Percentiles rank a stretch among this genome's conserved stretches.
These are phyloP conservation scores for Pseudozyma tsukubaensis DNA, from an alignment of 1,284 basidiomycete genomes.

Conservation along the genomic window DNA sequence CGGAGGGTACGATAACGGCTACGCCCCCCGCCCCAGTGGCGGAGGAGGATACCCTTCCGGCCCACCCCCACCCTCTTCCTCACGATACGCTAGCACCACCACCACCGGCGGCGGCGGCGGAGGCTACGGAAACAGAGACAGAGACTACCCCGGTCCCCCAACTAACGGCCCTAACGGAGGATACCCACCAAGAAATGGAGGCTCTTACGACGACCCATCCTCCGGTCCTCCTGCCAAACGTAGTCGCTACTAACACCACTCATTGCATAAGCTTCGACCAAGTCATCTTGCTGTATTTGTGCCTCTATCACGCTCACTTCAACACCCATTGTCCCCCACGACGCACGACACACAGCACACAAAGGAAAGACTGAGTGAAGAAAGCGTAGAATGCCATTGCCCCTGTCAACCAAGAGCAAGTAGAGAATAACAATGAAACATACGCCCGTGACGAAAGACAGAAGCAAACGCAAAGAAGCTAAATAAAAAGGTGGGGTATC, in stretches of 20 bases:
- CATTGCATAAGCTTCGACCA: too few relatives aligned
- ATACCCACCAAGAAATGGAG: background rate
- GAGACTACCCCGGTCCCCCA: conserved; percentile 20
- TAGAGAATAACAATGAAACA: too few relatives aligned
- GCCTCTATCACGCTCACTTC: conserved; percentile 2
- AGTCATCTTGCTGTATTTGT: conserved; percentile 12
- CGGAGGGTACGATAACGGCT: conserved; percentile 17
- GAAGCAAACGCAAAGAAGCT: too few relatives aligned
- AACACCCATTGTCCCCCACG: background rate
- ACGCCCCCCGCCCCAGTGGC: background rate
- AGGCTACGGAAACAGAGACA: conserved; percentile 1
- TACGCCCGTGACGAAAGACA: too few relatives aligned
- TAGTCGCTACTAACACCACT: conserved; percentile 36
- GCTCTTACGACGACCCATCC: conserved; percentile 23
- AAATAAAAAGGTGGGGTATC: background rate
- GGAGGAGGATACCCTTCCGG: too few relatives aligned
- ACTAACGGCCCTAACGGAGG: background rate
- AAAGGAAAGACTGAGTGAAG: background rate
- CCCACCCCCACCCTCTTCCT: background rate
- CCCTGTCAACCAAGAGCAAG: too few relatives aligned
- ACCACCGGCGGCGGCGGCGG: conserved; percentile 1
- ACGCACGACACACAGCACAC: background rate
- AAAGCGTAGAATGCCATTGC: too few relatives aligned
- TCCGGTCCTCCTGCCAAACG: conserved; percentile 37
- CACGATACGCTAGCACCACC: conserved; percentile 1